Evolutionary conservation across 805 yeast species (phyloP).

Genomic region (Lipomyces mesembrius): DNA sequence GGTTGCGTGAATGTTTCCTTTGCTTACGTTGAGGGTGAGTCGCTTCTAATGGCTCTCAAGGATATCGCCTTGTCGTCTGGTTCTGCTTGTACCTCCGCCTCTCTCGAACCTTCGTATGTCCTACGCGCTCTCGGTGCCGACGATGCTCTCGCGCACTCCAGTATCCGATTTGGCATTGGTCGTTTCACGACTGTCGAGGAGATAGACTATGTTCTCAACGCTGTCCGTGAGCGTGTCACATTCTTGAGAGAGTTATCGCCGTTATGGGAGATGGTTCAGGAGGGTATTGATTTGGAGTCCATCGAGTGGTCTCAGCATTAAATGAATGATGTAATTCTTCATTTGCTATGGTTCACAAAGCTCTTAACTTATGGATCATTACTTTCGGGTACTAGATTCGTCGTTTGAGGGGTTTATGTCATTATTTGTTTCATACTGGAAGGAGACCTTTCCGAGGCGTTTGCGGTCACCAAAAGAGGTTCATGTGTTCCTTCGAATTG

Average conservation of each 20-base stretch:
- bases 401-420: not conserved
- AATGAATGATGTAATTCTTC: not conserved
- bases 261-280: constrained; percentile 99
- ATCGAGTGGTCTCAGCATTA: constrained; percentile 98
- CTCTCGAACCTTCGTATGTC: constrained; percentile 96
- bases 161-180: constrained; percentile 95
- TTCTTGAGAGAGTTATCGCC: constrained; percentile 92
- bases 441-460: not conserved
- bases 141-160: constrained; percentile 95
- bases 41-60: constrained; percentile 93
- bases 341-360: not conserved
- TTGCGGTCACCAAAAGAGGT: not conserved
- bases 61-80: constrained; percentile 97
- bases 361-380: not conserved
- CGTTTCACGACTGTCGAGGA: constrained; percentile 96
- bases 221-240: constrained; percentile 85
- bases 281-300: constrained; percentile 90
- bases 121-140: constrained; percentile 96
- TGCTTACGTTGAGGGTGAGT: constrained; percentile 98
- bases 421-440: not conserved
- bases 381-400: not conserved
- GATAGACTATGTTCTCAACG: constrained; percentile 88
- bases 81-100: constrained; percentile 98
- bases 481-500: not conserved
- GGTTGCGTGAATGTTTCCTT: constrained; percentile 97